Evolutionary conservation across 2,329 filamentous ascomycete species (phyloP).

Genomic region (Sclerotinia spermophila): DNA sequence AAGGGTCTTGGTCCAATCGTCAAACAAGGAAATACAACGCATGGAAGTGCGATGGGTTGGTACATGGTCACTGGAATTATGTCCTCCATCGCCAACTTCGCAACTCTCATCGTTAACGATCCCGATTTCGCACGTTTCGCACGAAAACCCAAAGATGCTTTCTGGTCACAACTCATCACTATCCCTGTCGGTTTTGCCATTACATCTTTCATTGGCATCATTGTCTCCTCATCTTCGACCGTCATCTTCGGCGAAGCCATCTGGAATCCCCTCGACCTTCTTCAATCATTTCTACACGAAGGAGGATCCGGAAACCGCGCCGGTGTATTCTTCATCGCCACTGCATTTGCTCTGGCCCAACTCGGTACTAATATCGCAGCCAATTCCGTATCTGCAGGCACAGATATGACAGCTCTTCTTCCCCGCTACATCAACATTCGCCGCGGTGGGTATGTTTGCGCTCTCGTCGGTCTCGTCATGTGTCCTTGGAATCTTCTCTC

Average conservation of each 20-base stretch:
- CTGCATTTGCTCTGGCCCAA: conserved; percentile 72
- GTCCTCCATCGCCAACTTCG: conserved; percentile 86
- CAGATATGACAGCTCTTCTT: conserved; percentile 75
- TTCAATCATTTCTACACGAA: conserved; percentile 65
- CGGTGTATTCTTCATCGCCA: conserved; percentile 69
- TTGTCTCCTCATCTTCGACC: conserved; percentile 69
- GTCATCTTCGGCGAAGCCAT: conserved; percentile 65
- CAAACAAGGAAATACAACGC: conserved; percentile 57
- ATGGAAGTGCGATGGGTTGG: conserved; percentile 73
- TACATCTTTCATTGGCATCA: conserved; percentile 81
- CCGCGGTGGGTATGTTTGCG: conserved; percentile 82
- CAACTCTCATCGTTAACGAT: conserved; percentile 75
- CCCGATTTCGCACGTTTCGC: conserved; percentile 86
- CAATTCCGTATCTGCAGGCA: conserved; percentile 74
- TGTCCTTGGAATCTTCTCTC: conserved; percentile 80
- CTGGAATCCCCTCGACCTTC: conserved; percentile 69
- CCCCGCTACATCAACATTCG: conserved; percentile 81
- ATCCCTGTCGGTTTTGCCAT: conserved; percentile 70
- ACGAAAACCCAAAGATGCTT: conserved; percentile 66
- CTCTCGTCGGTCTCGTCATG: conserved; percentile 74
- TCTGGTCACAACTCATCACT: conserved; percentile 76
- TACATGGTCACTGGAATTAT: conserved; percentile 81
- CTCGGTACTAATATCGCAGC: conserved; percentile 85
- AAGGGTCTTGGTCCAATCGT: conserved; percentile 82
- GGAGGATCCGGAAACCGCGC: conserved; percentile 66